phyloP scores from a whole-genome alignment of 2,329 filamentous ascomycete genomes.

The Exserohilum rostratum region DNA sequence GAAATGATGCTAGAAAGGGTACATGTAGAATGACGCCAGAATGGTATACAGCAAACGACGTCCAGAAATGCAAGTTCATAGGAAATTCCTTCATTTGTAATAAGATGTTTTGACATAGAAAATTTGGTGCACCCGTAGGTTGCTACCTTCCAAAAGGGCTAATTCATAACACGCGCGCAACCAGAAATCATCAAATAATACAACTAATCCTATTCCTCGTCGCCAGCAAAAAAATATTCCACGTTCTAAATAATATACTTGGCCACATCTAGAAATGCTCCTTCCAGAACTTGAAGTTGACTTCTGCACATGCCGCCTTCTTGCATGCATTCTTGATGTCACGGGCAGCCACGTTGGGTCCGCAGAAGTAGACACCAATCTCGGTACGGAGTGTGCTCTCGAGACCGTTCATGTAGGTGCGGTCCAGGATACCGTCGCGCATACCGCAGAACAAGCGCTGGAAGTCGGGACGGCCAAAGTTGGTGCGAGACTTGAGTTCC shows the following conservation, averaged over 20 bases:
- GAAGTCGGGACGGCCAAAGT: slow-evolving; percentile 95
- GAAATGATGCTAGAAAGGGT: too few species aligned
- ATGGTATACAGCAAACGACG: too few species aligned
- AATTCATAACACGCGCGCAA: slow-evolving; percentile 10
- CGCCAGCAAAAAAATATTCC: not conserved
- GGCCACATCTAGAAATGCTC: slow-evolving; percentile 69
- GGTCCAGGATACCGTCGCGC: slow-evolving; percentile 84
- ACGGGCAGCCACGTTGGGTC: slow-evolving; percentile 78
- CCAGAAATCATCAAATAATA: not conserved
- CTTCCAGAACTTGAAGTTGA: slow-evolving; percentile 98
- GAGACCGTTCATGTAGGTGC: slow-evolving; percentile 82
- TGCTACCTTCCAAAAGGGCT: slow-evolving; percentile 6
- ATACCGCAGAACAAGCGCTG: slow-evolving; percentile 77
- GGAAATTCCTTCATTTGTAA: too few species aligned
- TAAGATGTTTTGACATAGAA: not conserved
- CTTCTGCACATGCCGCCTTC: slow-evolving; percentile 73
- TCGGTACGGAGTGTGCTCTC: slow-evolving; percentile 79
- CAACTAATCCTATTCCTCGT: not conserved
- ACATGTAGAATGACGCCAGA: too few species aligned
- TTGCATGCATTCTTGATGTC: slow-evolving; percentile 85
- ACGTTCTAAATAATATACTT: not conserved
- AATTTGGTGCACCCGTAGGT: slow-evolving; percentile 8
- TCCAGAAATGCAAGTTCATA: too few species aligned
- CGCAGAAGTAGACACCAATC: slow-evolving; percentile 97
- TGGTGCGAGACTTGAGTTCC: slow-evolving; percentile 85